phyloP scores from a whole-genome alignment of 306 rosid species.

The Sindora glabra region DNA sequence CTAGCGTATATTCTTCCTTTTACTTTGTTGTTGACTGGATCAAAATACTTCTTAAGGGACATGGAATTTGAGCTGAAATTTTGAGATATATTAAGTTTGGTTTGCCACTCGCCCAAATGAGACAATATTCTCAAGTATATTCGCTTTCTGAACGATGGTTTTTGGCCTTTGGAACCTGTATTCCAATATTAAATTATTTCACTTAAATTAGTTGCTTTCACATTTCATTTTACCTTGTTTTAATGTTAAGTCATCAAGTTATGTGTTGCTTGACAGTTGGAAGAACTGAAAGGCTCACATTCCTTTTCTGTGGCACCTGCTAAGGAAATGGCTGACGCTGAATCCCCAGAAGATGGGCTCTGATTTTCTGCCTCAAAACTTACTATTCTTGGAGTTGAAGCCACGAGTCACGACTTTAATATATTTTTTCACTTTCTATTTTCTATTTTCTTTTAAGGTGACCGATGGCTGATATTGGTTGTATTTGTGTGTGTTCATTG shows the following conservation, averaged over 20 bases:
- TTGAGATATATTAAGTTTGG: not conserved
- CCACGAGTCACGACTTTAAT: too few relatives aligned
- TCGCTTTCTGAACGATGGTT: not conserved
- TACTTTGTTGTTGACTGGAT: not conserved
- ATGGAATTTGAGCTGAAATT: not conserved
- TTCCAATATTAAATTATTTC: slow-evolving; percentile 1
- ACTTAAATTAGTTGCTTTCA: not conserved
- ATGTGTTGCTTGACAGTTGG: slow-evolving; percentile 44
- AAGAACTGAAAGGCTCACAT: slow-evolving; percentile 47
- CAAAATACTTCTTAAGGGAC: too few relatives aligned
- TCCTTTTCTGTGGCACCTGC: slow-evolving; percentile 25
- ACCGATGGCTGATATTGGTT: not conserved
- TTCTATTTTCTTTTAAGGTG: not conserved
- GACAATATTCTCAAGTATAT: not conserved
- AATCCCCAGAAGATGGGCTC: slow-evolving; percentile 38
- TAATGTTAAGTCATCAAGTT: not conserved
- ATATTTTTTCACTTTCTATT: not conserved
- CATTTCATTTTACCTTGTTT: not conserved
- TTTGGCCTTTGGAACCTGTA: slow-evolving; percentile 1
- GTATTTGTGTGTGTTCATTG: not conserved
- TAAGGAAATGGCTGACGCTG: slow-evolving; percentile 47
- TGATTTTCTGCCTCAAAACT: slow-evolving; percentile 4
- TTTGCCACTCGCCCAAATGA: not conserved
- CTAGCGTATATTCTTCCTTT: too few relatives aligned
- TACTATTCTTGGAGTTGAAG: slow-evolving; percentile 10